Evolutionary conservation across 345 rosid genomes (phyloP), one percentile per base, ranked within the genome.

Genomic region (Schrenkiella parvula): DNA sequence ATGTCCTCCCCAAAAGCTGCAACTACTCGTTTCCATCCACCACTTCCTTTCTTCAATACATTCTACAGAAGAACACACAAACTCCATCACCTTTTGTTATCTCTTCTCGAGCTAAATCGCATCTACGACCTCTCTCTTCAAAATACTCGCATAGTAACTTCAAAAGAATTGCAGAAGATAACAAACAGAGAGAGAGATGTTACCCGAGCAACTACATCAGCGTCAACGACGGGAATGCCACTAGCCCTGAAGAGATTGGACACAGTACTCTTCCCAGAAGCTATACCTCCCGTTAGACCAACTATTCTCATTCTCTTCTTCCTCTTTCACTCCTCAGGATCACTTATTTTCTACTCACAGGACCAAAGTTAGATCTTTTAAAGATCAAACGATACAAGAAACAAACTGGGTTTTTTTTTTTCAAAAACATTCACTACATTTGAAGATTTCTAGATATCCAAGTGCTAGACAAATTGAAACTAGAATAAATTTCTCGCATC

Each of bases 191-290:
- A 35, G 39, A 32, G 70, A 48, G 29, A 14, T 2, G 18, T 44
- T 83, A 87, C 98, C 29, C 95, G 91, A 82, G 98, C 89, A 8
- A 92, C 82, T 26, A 88, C 11, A 65, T 92, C 96, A 38, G 91
- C 93, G 41, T 92, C 98, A 31, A 90, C 91, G 2, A 92, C 86
- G 14, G 93, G 96, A 63, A 91, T 78, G 23, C 81, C 86, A 70
- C 55, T 82, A 68, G 87, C 82, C 69, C 85, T 88, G 86, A 91
- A 91, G 71, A 88, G 86, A 62, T 87, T 85, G 37, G 96, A 89
- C 41, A 88, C 93, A 0, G 93, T 88, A 62, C 95, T 92, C 83
- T 92, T 92, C 39, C 97, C 98, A 0, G 97, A 90, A 1, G 90
- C 84, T 44, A 92, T 92, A 64, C 95, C 98, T 47, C 98, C 98